These are phyloP conservation scores for Lindgomyces ingoldianus DNA, from an alignment of 495 filamentous ascomycete genomes.

Conservation along the genomic window DNA sequence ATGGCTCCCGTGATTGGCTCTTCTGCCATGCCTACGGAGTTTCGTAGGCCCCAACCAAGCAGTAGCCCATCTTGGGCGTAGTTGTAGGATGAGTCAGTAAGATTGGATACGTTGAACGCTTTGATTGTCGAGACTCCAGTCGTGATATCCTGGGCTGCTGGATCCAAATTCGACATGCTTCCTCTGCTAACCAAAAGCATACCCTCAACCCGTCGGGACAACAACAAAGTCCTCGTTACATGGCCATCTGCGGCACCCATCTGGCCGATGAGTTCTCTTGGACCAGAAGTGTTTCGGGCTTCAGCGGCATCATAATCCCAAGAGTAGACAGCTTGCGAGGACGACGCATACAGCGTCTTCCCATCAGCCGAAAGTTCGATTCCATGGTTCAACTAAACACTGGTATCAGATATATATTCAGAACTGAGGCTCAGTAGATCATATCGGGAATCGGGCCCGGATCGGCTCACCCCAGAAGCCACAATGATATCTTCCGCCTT, in stretches of 20 bases:
- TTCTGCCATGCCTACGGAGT: constrained; percentile 67
- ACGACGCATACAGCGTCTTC: constrained; percentile 65
- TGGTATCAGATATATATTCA: constrained; percentile 1
- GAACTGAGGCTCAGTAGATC: background rate
- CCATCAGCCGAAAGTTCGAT: constrained; percentile 64
- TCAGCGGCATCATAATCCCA: constrained; percentile 61
- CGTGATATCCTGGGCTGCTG: constrained; percentile 46
- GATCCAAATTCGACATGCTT: constrained; percentile 62
- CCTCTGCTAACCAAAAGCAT: constrained; percentile 65
- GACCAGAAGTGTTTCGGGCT: constrained; percentile 47
- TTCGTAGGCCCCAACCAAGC: constrained; percentile 72
- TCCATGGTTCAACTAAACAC: constrained; percentile 63
- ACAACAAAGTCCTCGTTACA: constrained; percentile 62
- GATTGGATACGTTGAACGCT: constrained; percentile 59
- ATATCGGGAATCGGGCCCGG: background rate
- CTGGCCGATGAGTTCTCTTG: constrained; percentile 53
- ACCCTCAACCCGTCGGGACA: constrained; percentile 53
- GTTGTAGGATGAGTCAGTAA: constrained; percentile 46
- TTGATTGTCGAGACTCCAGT: constrained; percentile 65
- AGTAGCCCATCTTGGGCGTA: constrained; percentile 54
- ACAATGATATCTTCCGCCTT: constrained; percentile 35
- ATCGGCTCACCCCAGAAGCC: constrained; percentile 46
- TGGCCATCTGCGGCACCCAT: constrained; percentile 61
- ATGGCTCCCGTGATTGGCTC: constrained; percentile 52
- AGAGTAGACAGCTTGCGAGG: constrained; percentile 55